Evolutionary conservation across 192 early-diverging fungal genomes (phyloP), one percentile per base, ranked within the genome.

Genomic region (Umbelopsis sp.): DNA sequence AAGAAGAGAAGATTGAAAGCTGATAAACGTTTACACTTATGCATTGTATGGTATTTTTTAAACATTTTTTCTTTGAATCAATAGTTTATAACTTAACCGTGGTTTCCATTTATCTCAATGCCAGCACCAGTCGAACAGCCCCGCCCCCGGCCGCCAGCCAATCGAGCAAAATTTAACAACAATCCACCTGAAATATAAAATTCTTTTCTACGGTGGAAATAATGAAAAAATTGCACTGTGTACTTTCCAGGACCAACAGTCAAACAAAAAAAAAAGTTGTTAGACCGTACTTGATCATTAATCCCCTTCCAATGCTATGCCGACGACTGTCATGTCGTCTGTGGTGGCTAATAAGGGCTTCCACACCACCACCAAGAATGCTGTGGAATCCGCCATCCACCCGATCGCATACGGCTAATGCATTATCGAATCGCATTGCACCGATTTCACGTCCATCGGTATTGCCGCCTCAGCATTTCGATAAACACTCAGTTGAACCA

Each of bases 271-370:
- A 53, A 53, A 26, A 26, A 41, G 38, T 41, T 41, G 38, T 41
- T 41, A 41, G 38, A 11, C 12, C n/a, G n/a, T 41, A 41, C 38
- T 41, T 41, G 38, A 11, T 41, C 47, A 49, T 62, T 62, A 29
- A 62, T 62, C 52, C n/a, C 25, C 24, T 54, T 54, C 56, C 26
- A 62, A 62, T 62, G 56, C 29, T 32, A 34, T 62, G 56, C 56
- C 56, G 56, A 62, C 56, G 56, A 62, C 56, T 62, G 16, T 62
- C 56, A 62, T 34, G 56, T 62, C 56, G 56, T 62, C 56, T 62
- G 56, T 62, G 56, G 56, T 62, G 56, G 56, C 31, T 62, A 34
- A 34, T 62, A 32, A 29, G 31, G n/a, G 26, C 56, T 32, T 34
- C 56, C 56, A 34, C 31, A 62, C 56, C 56, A 62, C 56, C 56